These are phyloP conservation scores for Diaporthe amygdali DNA, from an alignment of 2,329 filamentous ascomycete species.

Conservation along the genomic window DNA sequence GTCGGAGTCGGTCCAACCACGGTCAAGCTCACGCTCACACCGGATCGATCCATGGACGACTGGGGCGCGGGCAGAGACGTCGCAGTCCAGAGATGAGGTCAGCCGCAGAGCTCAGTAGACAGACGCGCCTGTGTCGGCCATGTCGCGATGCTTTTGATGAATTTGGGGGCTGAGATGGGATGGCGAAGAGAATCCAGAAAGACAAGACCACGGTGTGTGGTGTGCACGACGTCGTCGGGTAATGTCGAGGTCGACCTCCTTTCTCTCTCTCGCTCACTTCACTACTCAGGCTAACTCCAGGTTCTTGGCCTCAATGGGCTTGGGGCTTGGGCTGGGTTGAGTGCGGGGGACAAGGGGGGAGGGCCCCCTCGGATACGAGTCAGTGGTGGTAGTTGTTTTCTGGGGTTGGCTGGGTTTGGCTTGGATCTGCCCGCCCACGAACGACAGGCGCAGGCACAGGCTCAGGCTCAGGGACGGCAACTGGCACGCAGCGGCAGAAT, in stretches of 20 bases:
- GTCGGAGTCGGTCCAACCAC: not conserved
- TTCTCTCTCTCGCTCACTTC: not conserved
- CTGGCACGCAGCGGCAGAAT: too few species aligned
- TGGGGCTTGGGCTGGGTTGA: not conserved
- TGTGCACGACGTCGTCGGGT: conserved; percentile 9
- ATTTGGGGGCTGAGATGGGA: not conserved
- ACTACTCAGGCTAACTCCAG: conserved; percentile 10
- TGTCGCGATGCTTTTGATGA: not conserved
- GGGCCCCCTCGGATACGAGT: not conserved
- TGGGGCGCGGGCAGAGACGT: not conserved
- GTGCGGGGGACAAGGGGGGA: conserved; percentile 12
- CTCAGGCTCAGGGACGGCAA: not conserved
- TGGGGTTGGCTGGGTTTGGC: not conserved
- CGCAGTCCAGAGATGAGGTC: not conserved
- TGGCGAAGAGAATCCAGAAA: not conserved
- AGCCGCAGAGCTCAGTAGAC: not conserved
- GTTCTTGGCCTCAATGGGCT: conserved; percentile 7
- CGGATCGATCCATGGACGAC: not conserved
- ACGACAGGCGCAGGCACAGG: not conserved
- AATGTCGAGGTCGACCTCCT: not conserved
- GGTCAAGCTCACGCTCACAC: not conserved
- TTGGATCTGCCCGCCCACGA: not conserved
- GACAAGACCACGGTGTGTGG: not conserved
- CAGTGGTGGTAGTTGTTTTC: not conserved
- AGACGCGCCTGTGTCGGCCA: not conserved